Evolutionary conservation across 2,329 filamentous ascomycete genomes (phyloP), one percentile per base, ranked within the genome.

Genomic region (Botrytis galanthina): DNA sequence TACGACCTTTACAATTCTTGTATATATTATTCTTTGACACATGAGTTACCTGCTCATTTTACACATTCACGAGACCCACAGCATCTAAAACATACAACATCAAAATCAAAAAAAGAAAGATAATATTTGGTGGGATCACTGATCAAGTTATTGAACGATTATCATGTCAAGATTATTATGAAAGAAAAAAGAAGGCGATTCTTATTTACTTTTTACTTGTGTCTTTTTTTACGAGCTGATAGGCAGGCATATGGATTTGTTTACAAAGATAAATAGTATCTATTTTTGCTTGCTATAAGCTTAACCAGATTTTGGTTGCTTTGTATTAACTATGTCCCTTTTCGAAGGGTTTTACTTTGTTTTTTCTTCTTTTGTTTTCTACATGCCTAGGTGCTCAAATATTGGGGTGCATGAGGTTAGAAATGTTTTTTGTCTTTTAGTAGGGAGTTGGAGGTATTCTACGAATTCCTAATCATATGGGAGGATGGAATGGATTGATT

Each of bases 1-100:
- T 68, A 75, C 71, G 71, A 75, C 66, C 72, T 74, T 57, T 73
- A 74, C 63, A 64, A 59, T 76, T 75, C 73, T 75, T 78, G 73
- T 75, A 76, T 75, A 78, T 76, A 77, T 77, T 76, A 73, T 76
- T 74, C 73, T 73, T 70, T 29, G n/a, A 57, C n/a, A 64, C 46
- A 63, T 71, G 71, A 66, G 60, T 46, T 71, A 66, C 44, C 26
- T 60, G 51, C 70, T 44, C 59, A 64, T 73, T 76, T 79, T 78
- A 80, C 75, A 78, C 78, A 75, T 79, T 80, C 75, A 80, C 76
- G 79, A 80, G 60, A 72, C 61, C 48, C 44, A 72, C 60, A 66
- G 61, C 44, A 70, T 70, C 66, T 70, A 59, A 46, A 70, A 12
- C 67, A 70, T 39, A 71, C 26, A 72, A 66, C 48, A 72, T 75